Base-by-base conservation (phyloP, 352 stramenopile species). In the Globisporangium solare region DNA sequence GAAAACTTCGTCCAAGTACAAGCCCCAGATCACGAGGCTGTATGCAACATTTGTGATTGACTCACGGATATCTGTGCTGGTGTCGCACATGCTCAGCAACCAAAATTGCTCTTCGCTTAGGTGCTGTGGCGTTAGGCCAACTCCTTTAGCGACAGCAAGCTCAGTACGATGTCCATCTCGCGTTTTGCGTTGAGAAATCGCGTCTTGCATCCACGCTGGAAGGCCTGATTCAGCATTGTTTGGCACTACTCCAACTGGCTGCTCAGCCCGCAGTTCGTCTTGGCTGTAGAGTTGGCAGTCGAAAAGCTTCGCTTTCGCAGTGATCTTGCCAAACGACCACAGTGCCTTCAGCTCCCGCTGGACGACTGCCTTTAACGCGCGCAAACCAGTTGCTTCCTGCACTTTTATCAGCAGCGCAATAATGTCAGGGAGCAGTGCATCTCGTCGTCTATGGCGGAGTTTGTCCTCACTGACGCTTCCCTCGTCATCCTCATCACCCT, bases 1-100 rank as follows among this genome's bases (percentile, higher is more conserved):
- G 47, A 66, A 63, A 10, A 54, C n/a, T 15, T 21, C 32, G 12
- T 49, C 54, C 12, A 63, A 52, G 8, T 43, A 14, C 1, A 47
- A 45, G 12, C 48, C 60, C 0, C 40, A 21, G 49, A 58, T 54
- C 6, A 51, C 12, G 5, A 63, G 31, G 5, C 13, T 53, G 31
- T 56, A 66, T 7, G 2, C 13, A 55, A 3, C 2, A 13, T 5
- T 42, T 7, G 37, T 42, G 37, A 12, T 14, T 49, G 2, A 11
- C 2, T 6, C n/a, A 3, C 37, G 20, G 24, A 17, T 51, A 11
- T 17, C 15, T 8, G 37, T 24, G 3, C 47, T 20, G 24, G 8
- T 7, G 17, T 10, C 39, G 2, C 13, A 43, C 12, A 43, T 43
- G 39, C 39, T 43, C 39, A 63, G 18, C 50, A 46, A 4, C 21